Percentiles rank a stretch among this genome's conserved stretches.
Conservation (phyloP, 2,329 filamentous ascomycete genomes). For the Trichocomaceae sp. region DNA sequence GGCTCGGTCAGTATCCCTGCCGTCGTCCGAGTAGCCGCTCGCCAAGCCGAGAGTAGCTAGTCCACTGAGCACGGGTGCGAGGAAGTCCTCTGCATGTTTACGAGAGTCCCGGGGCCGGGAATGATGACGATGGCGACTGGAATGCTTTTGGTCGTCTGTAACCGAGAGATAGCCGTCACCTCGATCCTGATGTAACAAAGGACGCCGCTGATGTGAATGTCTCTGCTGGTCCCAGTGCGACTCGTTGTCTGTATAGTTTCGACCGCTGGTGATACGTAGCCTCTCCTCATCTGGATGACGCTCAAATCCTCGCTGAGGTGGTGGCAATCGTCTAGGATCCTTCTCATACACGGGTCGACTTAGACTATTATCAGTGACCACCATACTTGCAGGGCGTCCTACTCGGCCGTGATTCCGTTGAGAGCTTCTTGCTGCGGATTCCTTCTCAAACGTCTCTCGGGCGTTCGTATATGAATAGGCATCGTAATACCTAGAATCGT, state of each 20-base stretch:
- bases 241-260: conserved; percentile 22
- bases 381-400: conserved; percentile 36
- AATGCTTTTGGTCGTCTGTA: conserved; percentile 38
- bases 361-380: conserved; percentile 29
- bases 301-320: conserved; percentile 33
- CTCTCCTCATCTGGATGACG: conserved; percentile 27
- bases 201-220: conserved; percentile 36
- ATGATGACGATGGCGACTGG: conserved; percentile 25
- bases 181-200: conserved; percentile 44
- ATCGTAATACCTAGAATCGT: conserved; percentile 37
- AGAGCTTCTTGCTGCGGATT: conserved; percentile 34
- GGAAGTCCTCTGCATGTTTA: conserved; percentile 14
- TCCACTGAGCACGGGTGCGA: conserved; percentile 20
- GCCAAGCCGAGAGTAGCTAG: conserved; percentile 33
- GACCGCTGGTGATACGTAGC: conserved; percentile 20
- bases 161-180: conserved; percentile 39
- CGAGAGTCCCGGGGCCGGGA: conserved; percentile 14
- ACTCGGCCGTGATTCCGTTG: conserved; percentile 20
- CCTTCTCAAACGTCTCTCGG: conserved; percentile 42
- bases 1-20: conserved; percentile 22
- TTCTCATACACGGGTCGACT: conserved; percentile 21
- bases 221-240: conserved; percentile 32
- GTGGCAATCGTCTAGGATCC: conserved; percentile 32
- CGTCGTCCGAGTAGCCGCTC: conserved; percentile 30
- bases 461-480: conserved; percentile 44